These are phyloP conservation scores for Neckera pumila DNA, from an alignment of 225 moss, liverwort and hornwort genomes.

Conservation along the genomic window DNA sequence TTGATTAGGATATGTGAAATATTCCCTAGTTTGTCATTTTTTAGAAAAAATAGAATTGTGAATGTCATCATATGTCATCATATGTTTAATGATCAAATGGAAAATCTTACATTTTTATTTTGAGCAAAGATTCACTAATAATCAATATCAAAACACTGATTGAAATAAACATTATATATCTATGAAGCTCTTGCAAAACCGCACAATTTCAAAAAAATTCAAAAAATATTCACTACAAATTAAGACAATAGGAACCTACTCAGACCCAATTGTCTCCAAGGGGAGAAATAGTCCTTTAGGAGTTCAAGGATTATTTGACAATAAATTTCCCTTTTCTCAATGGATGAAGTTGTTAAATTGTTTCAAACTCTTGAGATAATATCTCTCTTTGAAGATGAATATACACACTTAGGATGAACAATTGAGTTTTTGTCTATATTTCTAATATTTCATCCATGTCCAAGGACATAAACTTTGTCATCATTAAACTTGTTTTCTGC, in stretches of 20 bases:
- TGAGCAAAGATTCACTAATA: background rate
- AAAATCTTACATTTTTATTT: background rate
- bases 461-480: background rate
- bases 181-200: no score
- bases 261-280: no score
- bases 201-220: no score
- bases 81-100: background rate
- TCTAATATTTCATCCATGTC: background rate
- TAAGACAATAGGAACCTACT: no score
- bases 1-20: background rate
- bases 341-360: background rate
- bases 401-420: background rate
- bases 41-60: background rate
- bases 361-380: background rate
- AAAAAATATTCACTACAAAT: no score
- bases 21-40: background rate
- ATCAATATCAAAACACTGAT: background rate
- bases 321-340: background rate
- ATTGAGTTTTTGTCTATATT: background rate
- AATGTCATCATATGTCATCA: background rate
- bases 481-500: fast-evolving
- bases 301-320: no score
- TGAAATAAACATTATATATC: no score
- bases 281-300: no score
- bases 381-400: background rate